These are phyloP conservation scores for Circinella umbellata DNA, from an alignment of 371 early-diverging fungal genomes.

Conservation along the genomic window DNA sequence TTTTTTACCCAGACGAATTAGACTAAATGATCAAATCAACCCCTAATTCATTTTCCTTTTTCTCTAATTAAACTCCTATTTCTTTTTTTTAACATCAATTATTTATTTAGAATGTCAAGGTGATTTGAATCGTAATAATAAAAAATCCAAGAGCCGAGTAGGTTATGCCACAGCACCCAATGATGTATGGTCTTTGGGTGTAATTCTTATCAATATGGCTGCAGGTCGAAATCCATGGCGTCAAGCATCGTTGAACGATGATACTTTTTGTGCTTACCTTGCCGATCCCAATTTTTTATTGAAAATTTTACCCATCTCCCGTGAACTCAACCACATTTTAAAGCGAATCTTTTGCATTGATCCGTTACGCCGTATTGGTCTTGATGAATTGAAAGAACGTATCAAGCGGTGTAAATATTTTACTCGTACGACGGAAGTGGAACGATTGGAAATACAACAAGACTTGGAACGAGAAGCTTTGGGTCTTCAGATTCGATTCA, in stretches of 20 bases:
- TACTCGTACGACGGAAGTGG: conserved; percentile 46
- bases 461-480: conserved; percentile 7
- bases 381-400: conserved; percentile 63
- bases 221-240: conserved; percentile 86
- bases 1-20: neutral
- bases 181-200: conserved; percentile 86
- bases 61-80: conserved; percentile 1
- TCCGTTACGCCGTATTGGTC: conserved; percentile 69
- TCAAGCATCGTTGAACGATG: conserved; percentile 73
- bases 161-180: conserved; percentile 76
- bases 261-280: conserved; percentile 72
- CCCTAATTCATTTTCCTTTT: neutral
- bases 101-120: conserved; percentile 73
- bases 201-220: conserved; percentile 79
- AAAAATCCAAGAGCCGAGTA: conserved; percentile 15
- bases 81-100: neutral
- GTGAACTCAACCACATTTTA: conserved; percentile 71
- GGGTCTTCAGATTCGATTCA: conserved; percentile 5
- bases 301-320: conserved; percentile 72
- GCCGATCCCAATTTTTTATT: conserved; percentile 66
- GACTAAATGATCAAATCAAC: too few species aligned
- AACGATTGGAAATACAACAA: conserved; percentile 20
- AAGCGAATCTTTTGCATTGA: conserved; percentile 76
- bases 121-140: conserved; percentile 43
- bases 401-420: conserved; percentile 66